Percentiles rank a stretch among this genome's conserved stretches.
Evolutionary conservation across 2,329 filamentous ascomycete genomes (phyloP).

Genomic region (Fusarium transvaalense): DNA sequence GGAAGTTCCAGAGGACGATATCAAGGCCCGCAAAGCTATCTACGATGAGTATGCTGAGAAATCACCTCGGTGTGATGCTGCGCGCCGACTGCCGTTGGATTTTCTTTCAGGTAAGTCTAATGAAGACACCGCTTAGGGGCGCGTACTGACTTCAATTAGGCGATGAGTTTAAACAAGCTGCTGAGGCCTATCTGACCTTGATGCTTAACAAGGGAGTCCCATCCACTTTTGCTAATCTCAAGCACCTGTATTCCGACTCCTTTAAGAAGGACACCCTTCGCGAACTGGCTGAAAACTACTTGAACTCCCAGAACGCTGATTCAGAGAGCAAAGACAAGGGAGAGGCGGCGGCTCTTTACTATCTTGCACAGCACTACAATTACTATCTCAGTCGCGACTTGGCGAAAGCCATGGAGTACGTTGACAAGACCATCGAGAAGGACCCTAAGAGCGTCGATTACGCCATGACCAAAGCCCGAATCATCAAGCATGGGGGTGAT

Average conservation of each 20-base stretch:
- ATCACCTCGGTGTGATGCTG: constrained; percentile 85
- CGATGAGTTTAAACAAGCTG: constrained; percentile 82
- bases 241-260: constrained; percentile 85
- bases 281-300: constrained; percentile 82
- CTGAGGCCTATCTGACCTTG: constrained; percentile 80
- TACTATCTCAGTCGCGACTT: constrained; percentile 89
- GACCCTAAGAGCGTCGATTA: constrained; percentile 88
- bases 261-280: constrained; percentile 83
- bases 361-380: constrained; percentile 97
- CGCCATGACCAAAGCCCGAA: constrained; percentile 93
- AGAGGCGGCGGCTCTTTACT: constrained; percentile 86
- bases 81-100: constrained; percentile 87
- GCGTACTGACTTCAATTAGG: constrained; percentile 60
- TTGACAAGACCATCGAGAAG: constrained; percentile 85
- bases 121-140: neutral
- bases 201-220: constrained; percentile 95
- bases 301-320: constrained; percentile 68
- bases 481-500: constrained; percentile 91
- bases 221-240: constrained; percentile 96
- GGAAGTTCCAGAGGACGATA: constrained; percentile 69
- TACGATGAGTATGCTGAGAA: constrained; percentile 83
- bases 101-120: constrained; percentile 76
- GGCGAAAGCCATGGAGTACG: constrained; percentile 81
- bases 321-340: constrained; percentile 67
- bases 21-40: constrained; percentile 75